Evolutionary conservation across 345 rosid genomes (phyloP).

Genomic region (Gossypium ekmanianum): DNA sequence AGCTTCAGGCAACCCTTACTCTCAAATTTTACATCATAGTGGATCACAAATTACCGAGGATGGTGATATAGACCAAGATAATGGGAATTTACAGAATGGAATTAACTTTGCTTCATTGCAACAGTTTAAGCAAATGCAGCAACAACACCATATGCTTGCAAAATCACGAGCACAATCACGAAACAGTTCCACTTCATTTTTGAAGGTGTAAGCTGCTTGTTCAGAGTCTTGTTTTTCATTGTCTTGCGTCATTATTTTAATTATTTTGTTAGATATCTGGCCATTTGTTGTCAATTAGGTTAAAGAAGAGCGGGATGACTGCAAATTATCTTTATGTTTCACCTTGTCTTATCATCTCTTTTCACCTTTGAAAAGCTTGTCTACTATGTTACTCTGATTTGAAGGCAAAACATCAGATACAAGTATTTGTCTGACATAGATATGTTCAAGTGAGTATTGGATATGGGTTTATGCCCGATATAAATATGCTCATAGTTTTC

Average conservation of each 20-base stretch:
- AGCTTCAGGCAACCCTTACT: constrained; percentile 66
- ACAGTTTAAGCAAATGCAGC: constrained; percentile 84
- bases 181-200: constrained; percentile 37
- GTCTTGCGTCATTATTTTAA: background rate
- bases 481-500: background rate
- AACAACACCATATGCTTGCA: constrained; percentile 64
- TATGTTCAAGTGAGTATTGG: background rate
- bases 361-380: background rate
- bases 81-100: constrained; percentile 56
- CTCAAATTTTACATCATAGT: constrained; percentile 48
- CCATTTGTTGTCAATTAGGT: background rate
- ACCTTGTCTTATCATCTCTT: background rate
- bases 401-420: background rate
- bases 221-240: constrained; percentile 1
- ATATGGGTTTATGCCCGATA: background rate
- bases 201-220: constrained; percentile 38
- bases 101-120: constrained; percentile 70
- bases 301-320: background rate
- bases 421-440: background rate
- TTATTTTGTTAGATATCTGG: background rate
- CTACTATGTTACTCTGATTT: background rate
- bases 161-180: constrained; percentile 47
- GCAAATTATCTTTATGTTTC: background rate
- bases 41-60: constrained; percentile 56
- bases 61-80: constrained; percentile 52